Base-by-base conservation (phyloP, 2,329 filamentous ascomycete species). In the Monosporascus sp. region DNA sequence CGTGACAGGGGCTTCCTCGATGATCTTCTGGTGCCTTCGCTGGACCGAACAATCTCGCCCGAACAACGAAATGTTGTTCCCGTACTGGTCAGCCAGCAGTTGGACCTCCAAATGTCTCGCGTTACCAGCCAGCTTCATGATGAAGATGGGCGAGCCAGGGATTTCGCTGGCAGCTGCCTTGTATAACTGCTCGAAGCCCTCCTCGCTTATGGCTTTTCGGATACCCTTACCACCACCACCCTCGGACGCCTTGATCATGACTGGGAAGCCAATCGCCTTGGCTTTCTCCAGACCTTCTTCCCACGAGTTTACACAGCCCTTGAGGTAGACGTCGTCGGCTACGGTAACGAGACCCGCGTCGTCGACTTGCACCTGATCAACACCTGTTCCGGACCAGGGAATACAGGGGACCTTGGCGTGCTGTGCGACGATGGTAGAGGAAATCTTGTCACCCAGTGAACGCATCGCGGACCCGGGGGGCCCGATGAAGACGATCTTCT, bases 221-320 rank as follows among this genome's bases (percentile, higher is more conserved):
- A 99, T 99, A 81, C 94, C 94, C 80, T 99, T 99, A 70, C 94
- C 94, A 76, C 94, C 94, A 77, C 94, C 94, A 76, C 94, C 94
- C 78, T 99, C 94, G 3, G 94, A 97, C n/a, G 94, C 94, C 80
- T 99, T 99, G 72, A 99, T 90, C 94, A 99, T 99, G 78, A 99
- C 89, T 17, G 94, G 94, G 78, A 99, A 99, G 61, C 94, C 94
- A 70, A 99, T 99, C 67, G 90, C 82, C 70, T 83, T 85, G 54
- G 94, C 94, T 68, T 88, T 91, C 67, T 83, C 76, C 49, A 99
- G 82, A 74, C 93, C 94, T 74, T 99, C 91, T 72, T 96, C 78
- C 73, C 90, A 91, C 22, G 89, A 91, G 68, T 83, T 83, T 47
- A 96, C 94, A 72, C 94, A 99, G 58, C 94, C 94, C 74, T 92